Evolutionary conservation across 1,139 yeast species (phyloP), one percentile per base, ranked within the genome.

Genomic region (Candida pseudocylindracea): DNA sequence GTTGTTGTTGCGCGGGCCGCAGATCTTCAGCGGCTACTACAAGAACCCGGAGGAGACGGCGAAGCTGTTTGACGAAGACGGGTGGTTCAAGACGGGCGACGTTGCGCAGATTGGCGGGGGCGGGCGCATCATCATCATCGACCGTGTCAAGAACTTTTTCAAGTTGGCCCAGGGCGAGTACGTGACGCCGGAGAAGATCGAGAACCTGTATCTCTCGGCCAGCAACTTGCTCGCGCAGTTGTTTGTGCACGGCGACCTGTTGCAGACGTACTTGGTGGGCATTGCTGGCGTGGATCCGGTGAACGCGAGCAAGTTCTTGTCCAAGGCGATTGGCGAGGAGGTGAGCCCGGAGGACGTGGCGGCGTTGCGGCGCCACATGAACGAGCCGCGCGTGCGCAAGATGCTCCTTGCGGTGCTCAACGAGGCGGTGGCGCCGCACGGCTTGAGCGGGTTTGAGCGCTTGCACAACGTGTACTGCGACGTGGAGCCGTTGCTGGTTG

Each of bases 101-200:
- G 67, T 76, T 40, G 85, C 75, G 10, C 53, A 50, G 38, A 53
- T 76, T 37, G 48, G 49, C 27, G 20, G 3, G 26, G 13, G 2
- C 12, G 27, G 80, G 15, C 60, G 78, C 37, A 46, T 76, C 15
- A 54, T 45, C 39, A 72, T 76, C 35, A 62, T 76, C 42, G 91
- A 76, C 46, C 61, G 91, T 38, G 83, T 75, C 32, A 76, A 76
- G 56, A 76, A 76, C 50, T 75, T 76, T 54, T 76, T 75, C 61
- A 76, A 76, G 50, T 59, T 76, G 42, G 66, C 85, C 1, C 91
- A 76, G 50, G 91, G 91, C 37, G 91, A 76, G 49, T 76, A 76
- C 48, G 67, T 76, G 35, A 73, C 83, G 2, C 85, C 88, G 2
- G 91, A 76, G 46, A 71, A 67, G 48, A 69, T 76, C 39, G 91